Percentiles rank a stretch among this genome's conserved stretches.
phyloP scores from a whole-genome alignment of 139 green algal genomes.

The Mychonastes homosphaera region DNA sequence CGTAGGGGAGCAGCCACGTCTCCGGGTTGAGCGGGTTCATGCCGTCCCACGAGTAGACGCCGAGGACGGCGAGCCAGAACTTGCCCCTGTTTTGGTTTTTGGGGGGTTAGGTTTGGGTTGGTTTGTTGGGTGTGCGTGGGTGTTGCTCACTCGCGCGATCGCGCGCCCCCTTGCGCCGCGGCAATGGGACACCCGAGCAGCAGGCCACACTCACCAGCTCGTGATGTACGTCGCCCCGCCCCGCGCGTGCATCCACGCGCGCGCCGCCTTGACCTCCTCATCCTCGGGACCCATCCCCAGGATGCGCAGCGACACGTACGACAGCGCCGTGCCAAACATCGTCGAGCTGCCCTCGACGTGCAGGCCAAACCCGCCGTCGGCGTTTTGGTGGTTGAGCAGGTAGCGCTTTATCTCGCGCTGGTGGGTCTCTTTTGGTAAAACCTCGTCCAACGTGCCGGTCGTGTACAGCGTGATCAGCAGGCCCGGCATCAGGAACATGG shows the following conservation, averaged over 20 bases:
- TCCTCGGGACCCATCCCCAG: conserved; percentile 18
- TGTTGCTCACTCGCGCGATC: too few relatives aligned
- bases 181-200: too few relatives aligned
- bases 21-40: conserved; percentile 89
- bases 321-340: conserved; percentile 96
- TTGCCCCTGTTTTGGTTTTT: too few relatives aligned
- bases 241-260: conserved; percentile 60
- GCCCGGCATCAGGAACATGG: conserved; percentile 98
- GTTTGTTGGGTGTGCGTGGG: too few relatives aligned
- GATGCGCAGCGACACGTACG: conserved; percentile 38
- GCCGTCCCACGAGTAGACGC: conserved; percentile 84
- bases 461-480: conserved; percentile 83
- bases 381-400: conserved; percentile 90
- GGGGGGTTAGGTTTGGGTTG: too few relatives aligned
- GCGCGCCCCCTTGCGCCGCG: too few relatives aligned
- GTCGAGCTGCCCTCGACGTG: conserved; percentile 95
- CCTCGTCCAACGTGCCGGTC: conserved; percentile 57
- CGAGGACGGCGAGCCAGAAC: conserved; percentile 96
- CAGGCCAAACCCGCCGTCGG: conserved; percentile 90
- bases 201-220: too few relatives aligned
- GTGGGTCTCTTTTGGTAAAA: conserved; percentile 24
- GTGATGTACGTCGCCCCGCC: conserved; percentile 76
- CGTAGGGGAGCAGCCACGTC: conserved; percentile 96
- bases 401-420: conserved; percentile 81
- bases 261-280: neutral